Conservation (phyloP, 371 early-diverging fungal genomes). For the Haplosporangium sp. region DNA sequence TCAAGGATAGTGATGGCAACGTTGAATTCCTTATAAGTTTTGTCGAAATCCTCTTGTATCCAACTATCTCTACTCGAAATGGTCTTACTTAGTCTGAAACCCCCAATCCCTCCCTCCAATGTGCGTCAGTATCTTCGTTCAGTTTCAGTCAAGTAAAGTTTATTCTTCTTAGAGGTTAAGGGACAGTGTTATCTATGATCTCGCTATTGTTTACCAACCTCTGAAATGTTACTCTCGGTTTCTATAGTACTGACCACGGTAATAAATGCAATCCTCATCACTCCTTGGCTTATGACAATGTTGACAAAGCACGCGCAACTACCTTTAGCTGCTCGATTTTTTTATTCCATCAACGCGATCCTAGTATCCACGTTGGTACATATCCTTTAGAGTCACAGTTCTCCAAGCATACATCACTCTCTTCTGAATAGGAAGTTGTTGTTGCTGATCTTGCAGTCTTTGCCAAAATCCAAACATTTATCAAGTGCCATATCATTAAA, state of each 20-base stretch:
- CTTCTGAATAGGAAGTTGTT: constrained; percentile 85
- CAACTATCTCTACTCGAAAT: constrained; percentile 87
- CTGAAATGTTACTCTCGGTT: constrained; percentile 71
- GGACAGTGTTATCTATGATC: constrained; percentile 85
- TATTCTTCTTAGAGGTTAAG: constrained; percentile 74
- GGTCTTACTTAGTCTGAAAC: constrained; percentile 84
- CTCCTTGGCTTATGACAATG: constrained; percentile 67
- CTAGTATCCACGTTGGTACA: constrained; percentile 74
- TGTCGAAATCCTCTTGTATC: constrained; percentile 88
- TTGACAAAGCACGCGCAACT: constrained; percentile 81
- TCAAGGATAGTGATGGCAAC: constrained; percentile 67
- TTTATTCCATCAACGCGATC: constrained; percentile 67
- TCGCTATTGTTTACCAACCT: constrained; percentile 77
- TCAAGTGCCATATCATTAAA: constrained; percentile 45
- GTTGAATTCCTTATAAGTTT: constrained; percentile 84
- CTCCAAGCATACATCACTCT: constrained; percentile 72
- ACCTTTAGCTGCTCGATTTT: constrained; percentile 76
- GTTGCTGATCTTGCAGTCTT: constrained; percentile 70
- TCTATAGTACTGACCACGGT: constrained; percentile 68
- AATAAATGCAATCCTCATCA: constrained; percentile 69
- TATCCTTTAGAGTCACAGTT: constrained; percentile 75
- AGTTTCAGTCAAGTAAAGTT: constrained; percentile 64
- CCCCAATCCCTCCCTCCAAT: constrained; percentile 74
- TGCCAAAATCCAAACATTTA: constrained; percentile 66
- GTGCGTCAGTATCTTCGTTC: constrained; percentile 88